phyloP scores from a whole-genome alignment of 2,329 filamentous ascomycete genomes.

The Fusarium newnesense region DNA sequence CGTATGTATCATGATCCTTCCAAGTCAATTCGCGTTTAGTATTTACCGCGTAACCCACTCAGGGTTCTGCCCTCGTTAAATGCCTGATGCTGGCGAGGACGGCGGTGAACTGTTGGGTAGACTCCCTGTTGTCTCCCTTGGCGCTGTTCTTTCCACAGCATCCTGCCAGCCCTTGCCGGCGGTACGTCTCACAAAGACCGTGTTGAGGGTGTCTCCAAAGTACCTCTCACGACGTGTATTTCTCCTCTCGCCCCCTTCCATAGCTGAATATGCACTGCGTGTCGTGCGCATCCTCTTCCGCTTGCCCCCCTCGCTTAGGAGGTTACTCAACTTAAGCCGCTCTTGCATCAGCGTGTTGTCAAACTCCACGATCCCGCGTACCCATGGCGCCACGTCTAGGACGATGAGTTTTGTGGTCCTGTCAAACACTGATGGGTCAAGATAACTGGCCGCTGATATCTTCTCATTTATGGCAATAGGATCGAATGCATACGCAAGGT shows the following conservation, averaged over 20 bases:
- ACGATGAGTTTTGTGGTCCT: conserved; percentile 72
- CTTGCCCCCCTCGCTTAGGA: conserved; percentile 68
- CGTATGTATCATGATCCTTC: conserved; percentile 1
- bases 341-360: conserved; percentile 78
- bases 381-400: conserved; percentile 86
- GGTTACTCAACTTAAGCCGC: conserved; percentile 68
- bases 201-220: conserved; percentile 72
- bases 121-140: conserved; percentile 25
- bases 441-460: conserved; percentile 49
- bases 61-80: conserved; percentile 1
- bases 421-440: conserved; percentile 81
- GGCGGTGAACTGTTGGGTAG: conserved; percentile 27
- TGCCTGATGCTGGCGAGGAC: conserved; percentile 24
- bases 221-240: conserved; percentile 77
- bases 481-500: conserved; percentile 70
- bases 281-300: conserved; percentile 73
- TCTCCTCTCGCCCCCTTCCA: conserved; percentile 77
- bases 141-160: conserved; percentile 28
- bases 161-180: conserved; percentile 58
- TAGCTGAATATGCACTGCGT: conserved; percentile 77
- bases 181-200: conserved; percentile 72
- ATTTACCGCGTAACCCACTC: conserved; percentile 15
- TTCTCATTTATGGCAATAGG: conserved; percentile 65
- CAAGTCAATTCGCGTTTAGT: not conserved
- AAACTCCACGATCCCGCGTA: conserved; percentile 84